Evolutionary conservation across 2,329 filamentous ascomycete genomes (phyloP).

Genomic region (Xylariaceae sp.): DNA sequence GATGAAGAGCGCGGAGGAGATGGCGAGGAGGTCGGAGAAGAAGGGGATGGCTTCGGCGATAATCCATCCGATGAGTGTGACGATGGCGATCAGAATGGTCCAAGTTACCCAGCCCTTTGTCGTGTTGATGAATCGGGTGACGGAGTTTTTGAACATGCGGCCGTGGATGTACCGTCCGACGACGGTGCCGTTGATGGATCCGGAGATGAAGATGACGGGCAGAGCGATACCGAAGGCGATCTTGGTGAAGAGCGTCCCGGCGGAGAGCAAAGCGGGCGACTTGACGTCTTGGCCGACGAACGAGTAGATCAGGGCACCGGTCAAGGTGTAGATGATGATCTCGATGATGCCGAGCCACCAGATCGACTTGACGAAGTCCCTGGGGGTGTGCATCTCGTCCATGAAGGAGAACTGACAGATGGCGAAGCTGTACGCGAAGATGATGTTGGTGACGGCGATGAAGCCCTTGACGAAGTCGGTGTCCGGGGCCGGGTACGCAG

Average conservation of each 20-base stretch:
- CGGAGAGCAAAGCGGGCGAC: slow-evolving; percentile 60
- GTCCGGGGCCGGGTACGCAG: slow-evolving; percentile 32
- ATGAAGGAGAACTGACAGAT: slow-evolving; percentile 39
- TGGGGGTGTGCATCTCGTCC: slow-evolving; percentile 41
- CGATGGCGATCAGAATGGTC: slow-evolving; percentile 53
- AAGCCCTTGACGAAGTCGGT: slow-evolving; percentile 48
- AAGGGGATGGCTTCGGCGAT: slow-evolving; percentile 72
- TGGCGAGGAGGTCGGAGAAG: slow-evolving; percentile 65
- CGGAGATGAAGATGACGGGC: slow-evolving; percentile 63
- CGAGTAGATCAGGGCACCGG: slow-evolving; percentile 60
- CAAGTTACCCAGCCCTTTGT: slow-evolving; percentile 43
- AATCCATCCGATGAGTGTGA: slow-evolving; percentile 66
- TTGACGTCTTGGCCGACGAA: slow-evolving; percentile 56
- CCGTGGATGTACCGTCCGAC: slow-evolving; percentile 39
- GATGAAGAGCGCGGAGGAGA: slow-evolving; percentile 50
- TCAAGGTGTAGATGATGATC: slow-evolving; percentile 57
- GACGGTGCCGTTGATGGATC: slow-evolving; percentile 61
- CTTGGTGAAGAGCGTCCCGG: slow-evolving; percentile 52
- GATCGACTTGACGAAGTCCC: slow-evolving; percentile 39
- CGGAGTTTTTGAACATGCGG: slow-evolving; percentile 30
- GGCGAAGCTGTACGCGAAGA: slow-evolving; percentile 56
- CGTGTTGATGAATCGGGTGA: slow-evolving; percentile 35
- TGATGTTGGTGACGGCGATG: slow-evolving; percentile 56
- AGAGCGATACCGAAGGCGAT: slow-evolving; percentile 61
- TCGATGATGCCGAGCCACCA: slow-evolving; percentile 53